Base-by-base conservation (phyloP, 345 rosid species). In the Boechera stricta region DNA sequence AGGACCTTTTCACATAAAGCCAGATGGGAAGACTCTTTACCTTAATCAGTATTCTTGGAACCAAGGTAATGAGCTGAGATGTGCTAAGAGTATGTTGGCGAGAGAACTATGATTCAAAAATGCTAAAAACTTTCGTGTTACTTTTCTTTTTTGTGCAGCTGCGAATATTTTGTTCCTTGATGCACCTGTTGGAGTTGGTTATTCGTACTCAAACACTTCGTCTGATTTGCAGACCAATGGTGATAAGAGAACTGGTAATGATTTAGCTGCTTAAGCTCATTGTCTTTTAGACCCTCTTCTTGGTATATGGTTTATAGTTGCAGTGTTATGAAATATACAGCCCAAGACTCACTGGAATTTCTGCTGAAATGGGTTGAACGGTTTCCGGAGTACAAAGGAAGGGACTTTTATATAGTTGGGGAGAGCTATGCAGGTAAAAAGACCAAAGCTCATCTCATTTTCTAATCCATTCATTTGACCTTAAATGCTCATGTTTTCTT, bases 111-210 rank as follows among this genome's bases (percentile, higher is more conserved):
- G 74, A 53, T 63, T 79, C 47, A 4, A 5, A 1, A 69, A 74
- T 38, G 64, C 4, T 74, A 53, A 6, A 10, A 54, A 10, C 42
- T 63, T 54, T 31, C 3, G 62, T 41, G 32, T 21, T 7, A 38
- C 56, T 28, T 38, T 12, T 15, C 8, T 73, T 77, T 39, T 9
- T 8, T 38, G 41, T 77, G 88, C 88, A 94, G 97, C 63, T 85
- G 97, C 97, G 72, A 94, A 92, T 83, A 69, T 92, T 69, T 72
- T 94, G 74, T 92, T 94, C 82, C 79, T 92, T 74, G 97, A 94
- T 72, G 89, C 98, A 35, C 98, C 98, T 45, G 91, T 86, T 74
- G 97, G 98, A 60, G 98, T 94, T 81, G 97, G 97, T 36, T 94
- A 71, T 76, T 94, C 98, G 4, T 92, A 92, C 75, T 88, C 98